These are phyloP conservation scores for Millerago galiae DNA, from an alignment of 805 yeast genomes.

Conservation along the genomic window DNA sequence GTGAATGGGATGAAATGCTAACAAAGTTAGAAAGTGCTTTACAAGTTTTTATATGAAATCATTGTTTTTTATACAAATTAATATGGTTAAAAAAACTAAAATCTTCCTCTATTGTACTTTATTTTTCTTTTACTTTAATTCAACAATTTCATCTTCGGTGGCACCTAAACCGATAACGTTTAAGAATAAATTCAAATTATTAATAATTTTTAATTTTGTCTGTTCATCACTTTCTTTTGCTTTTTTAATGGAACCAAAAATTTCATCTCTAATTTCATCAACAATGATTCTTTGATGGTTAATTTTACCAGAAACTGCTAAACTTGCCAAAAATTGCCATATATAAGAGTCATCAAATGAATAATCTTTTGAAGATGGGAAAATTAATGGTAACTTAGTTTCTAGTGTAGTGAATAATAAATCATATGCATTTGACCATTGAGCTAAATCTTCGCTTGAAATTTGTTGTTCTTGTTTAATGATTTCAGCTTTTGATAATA, in stretches of 20 bases:
- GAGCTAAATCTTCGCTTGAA: slow-evolving; percentile 33
- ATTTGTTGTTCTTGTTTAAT: slow-evolving; percentile 74
- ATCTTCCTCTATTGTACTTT: not conserved
- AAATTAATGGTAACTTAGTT: slow-evolving; percentile 67
- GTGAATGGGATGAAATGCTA: slow-evolving; percentile 90
- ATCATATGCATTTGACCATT: slow-evolving; percentile 80
- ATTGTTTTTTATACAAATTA: no score
- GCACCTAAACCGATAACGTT: slow-evolving; percentile 96
- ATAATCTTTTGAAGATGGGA: slow-evolving; percentile 56
- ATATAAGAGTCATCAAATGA: slow-evolving; percentile 43
- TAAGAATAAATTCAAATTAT: slow-evolving; percentile 82
- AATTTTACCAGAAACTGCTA: slow-evolving; percentile 84
- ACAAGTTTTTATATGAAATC: slow-evolving; percentile 45
- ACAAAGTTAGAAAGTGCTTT: slow-evolving; percentile 75
- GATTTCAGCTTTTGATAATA: slow-evolving; percentile 86
- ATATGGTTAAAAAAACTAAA: slow-evolving; percentile 1
- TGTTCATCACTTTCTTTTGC: slow-evolving; percentile 46
- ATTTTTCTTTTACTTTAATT: slow-evolving; percentile 37
- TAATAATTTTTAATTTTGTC: slow-evolving; percentile 54
- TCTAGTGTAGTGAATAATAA: slow-evolving; percentile 73
- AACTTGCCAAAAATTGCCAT: slow-evolving; percentile 95
- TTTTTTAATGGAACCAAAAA: slow-evolving; percentile 77
- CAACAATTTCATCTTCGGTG: slow-evolving; percentile 81
- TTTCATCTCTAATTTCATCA: slow-evolving; percentile 89
- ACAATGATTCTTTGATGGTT: slow-evolving; percentile 91